A percentile compares a stretch with the other conserved stretches of the same genome.
Conservation (phyloP, 2,329 filamentous ascomycete genomes). For the Cladosporium sp. region DNA sequence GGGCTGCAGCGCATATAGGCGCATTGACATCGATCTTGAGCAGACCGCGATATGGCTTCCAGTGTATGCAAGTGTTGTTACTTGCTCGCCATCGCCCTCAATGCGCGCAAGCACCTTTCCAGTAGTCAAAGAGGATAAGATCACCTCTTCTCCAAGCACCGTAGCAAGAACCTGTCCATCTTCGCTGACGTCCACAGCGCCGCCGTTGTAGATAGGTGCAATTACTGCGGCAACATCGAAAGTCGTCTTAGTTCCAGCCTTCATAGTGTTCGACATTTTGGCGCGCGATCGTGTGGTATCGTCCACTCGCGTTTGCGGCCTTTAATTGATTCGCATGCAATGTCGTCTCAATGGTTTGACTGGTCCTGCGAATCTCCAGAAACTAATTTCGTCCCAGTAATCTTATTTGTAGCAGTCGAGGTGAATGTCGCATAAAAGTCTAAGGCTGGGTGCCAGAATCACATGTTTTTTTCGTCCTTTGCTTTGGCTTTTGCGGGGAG, state of each 20-base stretch:
- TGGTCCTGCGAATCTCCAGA: not conserved
- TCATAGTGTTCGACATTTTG: conserved; percentile 49
- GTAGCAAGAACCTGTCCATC: conserved; percentile 81
- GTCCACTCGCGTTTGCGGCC: not conserved
- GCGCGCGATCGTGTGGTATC: not conserved
- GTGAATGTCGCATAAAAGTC: not conserved
- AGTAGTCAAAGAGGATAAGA: conserved; percentile 81
- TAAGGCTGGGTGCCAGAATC: not conserved
- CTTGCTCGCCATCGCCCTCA: conserved; percentile 73
- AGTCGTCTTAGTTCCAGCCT: conserved; percentile 71
- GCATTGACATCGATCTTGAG: conserved; percentile 94
- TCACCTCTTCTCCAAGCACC: conserved; percentile 85
- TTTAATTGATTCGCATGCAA: not conserved
- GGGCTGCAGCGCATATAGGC: conserved; percentile 73
- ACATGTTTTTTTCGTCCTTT: not conserved
- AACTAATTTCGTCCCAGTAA: not conserved
- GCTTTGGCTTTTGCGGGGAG: not conserved
- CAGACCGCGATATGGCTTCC: conserved; percentile 86
- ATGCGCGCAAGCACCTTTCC: conserved; percentile 80
- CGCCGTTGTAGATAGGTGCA: conserved; percentile 91
- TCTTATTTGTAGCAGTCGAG: not conserved
- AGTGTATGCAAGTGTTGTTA: conserved; percentile 79
- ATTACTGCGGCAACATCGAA: conserved; percentile 83
- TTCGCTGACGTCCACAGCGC: conserved; percentile 78
- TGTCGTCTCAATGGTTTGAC: not conserved